Conservation (phyloP, 495 filamentous ascomycete genomes). For the Tuber indicum region DNA sequence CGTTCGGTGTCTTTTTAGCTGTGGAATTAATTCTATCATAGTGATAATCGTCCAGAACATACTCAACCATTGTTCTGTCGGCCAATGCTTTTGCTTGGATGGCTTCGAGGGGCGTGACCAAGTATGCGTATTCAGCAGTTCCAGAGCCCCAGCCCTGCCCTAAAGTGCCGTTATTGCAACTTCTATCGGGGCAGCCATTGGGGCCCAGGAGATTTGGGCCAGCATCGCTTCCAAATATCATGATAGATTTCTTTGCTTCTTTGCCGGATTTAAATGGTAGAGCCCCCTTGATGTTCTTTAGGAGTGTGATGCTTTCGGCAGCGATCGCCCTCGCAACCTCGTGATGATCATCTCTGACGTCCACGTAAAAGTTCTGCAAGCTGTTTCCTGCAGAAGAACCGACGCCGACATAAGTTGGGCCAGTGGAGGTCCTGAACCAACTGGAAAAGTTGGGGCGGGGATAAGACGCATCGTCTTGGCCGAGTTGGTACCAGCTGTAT, state of each 20-base stretch:
- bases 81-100: conserved; percentile 63
- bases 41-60: conserved; percentile 5
- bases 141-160: conserved; percentile 87
- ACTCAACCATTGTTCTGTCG: conserved; percentile 40
- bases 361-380: conserved; percentile 10
- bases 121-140: conserved; percentile 77
- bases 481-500: conserved; percentile 62
- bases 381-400: background rate
- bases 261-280: conserved; percentile 27
- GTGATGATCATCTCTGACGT: conserved; percentile 56
- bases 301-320: conserved; percentile 73
- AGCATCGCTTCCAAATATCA: conserved; percentile 81
- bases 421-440: conserved; percentile 48
- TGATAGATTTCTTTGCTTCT: conserved; percentile 61
- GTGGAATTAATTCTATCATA: background rate
- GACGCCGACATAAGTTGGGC: conserved; percentile 48
- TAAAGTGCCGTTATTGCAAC: conserved; percentile 77
- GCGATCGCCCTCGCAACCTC: conserved; percentile 65
- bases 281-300: conserved; percentile 46
- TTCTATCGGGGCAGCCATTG: conserved; percentile 52
- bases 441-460: conserved; percentile 65
- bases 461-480: conserved; percentile 58
- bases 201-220: conserved; percentile 54
- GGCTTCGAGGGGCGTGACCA: conserved; percentile 76
- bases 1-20: conserved; percentile 49